These are phyloP conservation scores for Alternaria novae-zelandiae DNA, from an alignment of 2,329 filamentous ascomycete species.

Conservation along the genomic window DNA sequence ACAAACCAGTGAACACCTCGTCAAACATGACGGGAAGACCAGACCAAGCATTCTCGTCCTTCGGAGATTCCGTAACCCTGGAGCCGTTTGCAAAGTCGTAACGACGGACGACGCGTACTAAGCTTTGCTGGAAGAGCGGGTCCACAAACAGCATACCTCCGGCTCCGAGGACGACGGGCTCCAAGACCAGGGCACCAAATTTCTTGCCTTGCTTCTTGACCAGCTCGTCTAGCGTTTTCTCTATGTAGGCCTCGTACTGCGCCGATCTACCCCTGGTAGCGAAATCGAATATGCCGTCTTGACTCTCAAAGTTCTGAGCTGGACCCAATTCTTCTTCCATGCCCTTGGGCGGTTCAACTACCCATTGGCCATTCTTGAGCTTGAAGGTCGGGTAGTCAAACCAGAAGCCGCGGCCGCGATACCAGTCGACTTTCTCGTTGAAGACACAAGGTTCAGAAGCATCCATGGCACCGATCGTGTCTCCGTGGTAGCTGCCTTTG, in stretches of 20 bases:
- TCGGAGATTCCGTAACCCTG: neutral
- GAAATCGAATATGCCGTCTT: slow-evolving; percentile 46
- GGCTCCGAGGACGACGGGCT: slow-evolving; percentile 80
- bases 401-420: slow-evolving; percentile 79
- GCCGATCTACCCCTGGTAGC: slow-evolving; percentile 48
- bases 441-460: slow-evolving; percentile 77
- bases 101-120: slow-evolving; percentile 70
- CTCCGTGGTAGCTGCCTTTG: slow-evolving; percentile 83
- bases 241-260: slow-evolving; percentile 68
- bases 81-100: slow-evolving; percentile 59
- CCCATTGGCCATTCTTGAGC: slow-evolving; percentile 71
- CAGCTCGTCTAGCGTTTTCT: slow-evolving; percentile 60
- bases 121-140: slow-evolving; percentile 77
- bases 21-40: slow-evolving; percentile 83
- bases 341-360: slow-evolving; percentile 62
- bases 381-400: slow-evolving; percentile 78
- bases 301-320: slow-evolving; percentile 40
- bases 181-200: slow-evolving; percentile 80
- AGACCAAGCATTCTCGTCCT: slow-evolving; percentile 60
- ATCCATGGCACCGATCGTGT: slow-evolving; percentile 90
- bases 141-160: slow-evolving; percentile 87
- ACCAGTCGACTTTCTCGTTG: slow-evolving; percentile 88
- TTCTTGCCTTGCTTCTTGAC: slow-evolving; percentile 63
- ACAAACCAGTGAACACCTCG: slow-evolving; percentile 86
- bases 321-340: slow-evolving; percentile 57